phyloP scores from a whole-genome alignment of 768 basidiomycete species.

The Suillus sp. region DNA sequence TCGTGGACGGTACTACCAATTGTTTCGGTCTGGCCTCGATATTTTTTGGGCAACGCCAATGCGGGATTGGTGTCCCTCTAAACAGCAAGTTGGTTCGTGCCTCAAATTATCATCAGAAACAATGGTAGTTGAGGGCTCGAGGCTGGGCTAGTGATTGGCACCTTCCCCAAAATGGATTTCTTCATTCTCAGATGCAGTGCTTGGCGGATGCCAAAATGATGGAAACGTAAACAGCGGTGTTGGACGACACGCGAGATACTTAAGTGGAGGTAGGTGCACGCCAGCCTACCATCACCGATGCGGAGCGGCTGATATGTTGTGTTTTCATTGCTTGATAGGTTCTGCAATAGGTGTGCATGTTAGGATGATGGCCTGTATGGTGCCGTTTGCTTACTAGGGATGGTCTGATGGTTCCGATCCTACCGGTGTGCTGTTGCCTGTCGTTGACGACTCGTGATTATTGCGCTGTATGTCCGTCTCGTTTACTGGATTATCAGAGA shows the following conservation, averaged over 20 bases:
- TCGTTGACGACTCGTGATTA: neutral
- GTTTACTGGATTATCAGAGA: slow-evolving; percentile 6
- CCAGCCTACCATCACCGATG: slow-evolving; percentile 3
- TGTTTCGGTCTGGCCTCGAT: slow-evolving; percentile 71
- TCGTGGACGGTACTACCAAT: slow-evolving; percentile 87
- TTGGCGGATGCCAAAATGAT: slow-evolving; percentile 70
- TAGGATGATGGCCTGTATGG: slow-evolving; percentile 95
- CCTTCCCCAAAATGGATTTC: slow-evolving; percentile 42
- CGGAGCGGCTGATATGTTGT: slow-evolving; percentile 9
- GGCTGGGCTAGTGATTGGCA: no score
- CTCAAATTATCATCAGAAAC: neutral
- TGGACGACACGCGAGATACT: slow-evolving; percentile 92
- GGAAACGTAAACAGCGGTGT: slow-evolving; percentile 86
- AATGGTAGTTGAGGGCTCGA: no score
- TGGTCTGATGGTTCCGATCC: slow-evolving; percentile 32
- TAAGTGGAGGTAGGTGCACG: slow-evolving; percentile 74
- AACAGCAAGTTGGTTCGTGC: neutral
- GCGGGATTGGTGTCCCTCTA: neutral
- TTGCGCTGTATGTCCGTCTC: neutral
- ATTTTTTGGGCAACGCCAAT: slow-evolving; percentile 41
- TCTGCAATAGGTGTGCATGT: slow-evolving; percentile 80
- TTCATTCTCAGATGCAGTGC: slow-evolving; percentile 57
- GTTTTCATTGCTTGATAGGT: slow-evolving; percentile 48
- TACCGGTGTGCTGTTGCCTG: neutral
- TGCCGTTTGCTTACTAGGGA: slow-evolving; percentile 92